A percentile compares a stretch with the other conserved stretches of the same genome.
phyloP scores from a whole-genome alignment of 768 basidiomycete species.

The Boletus sp. region DNA sequence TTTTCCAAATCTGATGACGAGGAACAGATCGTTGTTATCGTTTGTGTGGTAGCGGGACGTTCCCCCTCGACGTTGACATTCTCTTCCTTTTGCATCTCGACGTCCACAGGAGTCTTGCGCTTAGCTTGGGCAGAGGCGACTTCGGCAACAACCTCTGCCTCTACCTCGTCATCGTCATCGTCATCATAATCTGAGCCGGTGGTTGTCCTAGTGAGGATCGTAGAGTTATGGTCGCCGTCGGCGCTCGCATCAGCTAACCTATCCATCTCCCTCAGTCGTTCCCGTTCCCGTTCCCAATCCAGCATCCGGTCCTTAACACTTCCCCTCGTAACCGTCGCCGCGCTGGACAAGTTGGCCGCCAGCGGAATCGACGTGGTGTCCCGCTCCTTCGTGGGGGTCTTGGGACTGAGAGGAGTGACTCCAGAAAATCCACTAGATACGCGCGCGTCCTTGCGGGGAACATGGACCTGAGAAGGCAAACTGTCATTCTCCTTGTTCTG shows the following conservation, averaged over 20 bases:
- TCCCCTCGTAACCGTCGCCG: constrained; percentile 22
- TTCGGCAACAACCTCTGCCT: constrained; percentile 28
- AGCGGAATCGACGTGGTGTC: constrained; percentile 10
- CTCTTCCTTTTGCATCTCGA: constrained; percentile 1
- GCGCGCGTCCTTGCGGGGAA: constrained; percentile 8
- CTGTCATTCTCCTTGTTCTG: constrained; percentile 31
- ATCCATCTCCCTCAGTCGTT: constrained; percentile 68
- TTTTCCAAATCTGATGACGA: constrained; percentile 24
- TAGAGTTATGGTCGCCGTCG: constrained; percentile 37
- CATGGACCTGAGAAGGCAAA: not conserved
- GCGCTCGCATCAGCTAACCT: constrained; percentile 54
- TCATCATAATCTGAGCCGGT: constrained; percentile 21
- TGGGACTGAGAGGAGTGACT: constrained; percentile 10
- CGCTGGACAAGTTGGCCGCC: constrained; percentile 17
- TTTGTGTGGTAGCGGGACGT: constrained; percentile 10
- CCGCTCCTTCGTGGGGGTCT: constrained; percentile 17
- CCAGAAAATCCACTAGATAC: not conserved
- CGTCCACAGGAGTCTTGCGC: constrained; percentile 1
- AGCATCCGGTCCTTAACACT: constrained; percentile 58
- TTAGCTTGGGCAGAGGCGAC: constrained; percentile 12
- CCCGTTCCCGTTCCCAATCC: constrained; percentile 75
- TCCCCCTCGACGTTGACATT: not conserved
- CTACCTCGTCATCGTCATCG: constrained; percentile 26
- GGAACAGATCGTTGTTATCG: constrained; percentile 17
- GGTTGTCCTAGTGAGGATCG: constrained; percentile 16